Conservation (phyloP, 2,329 filamentous ascomycete genomes). For the Hirsutella thompsonii region DNA sequence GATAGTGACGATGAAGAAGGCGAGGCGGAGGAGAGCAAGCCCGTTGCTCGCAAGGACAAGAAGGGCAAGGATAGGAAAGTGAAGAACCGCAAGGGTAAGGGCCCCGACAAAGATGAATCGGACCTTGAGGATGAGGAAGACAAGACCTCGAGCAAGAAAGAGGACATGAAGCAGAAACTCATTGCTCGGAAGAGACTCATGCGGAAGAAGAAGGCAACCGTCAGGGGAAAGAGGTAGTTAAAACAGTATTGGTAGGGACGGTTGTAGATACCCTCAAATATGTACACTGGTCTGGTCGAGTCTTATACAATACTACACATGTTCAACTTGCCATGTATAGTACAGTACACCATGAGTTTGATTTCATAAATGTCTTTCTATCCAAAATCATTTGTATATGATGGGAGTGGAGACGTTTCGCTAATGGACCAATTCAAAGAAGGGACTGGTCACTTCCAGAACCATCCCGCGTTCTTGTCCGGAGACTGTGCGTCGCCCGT, state of each 20-base stretch:
- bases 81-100: not conserved
- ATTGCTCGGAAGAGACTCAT: constrained; percentile 75
- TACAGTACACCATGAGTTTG: too few relatives aligned
- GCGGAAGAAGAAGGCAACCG: constrained; percentile 51
- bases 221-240: constrained; percentile 12
- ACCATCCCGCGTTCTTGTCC: constrained; percentile 22
- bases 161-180: constrained; percentile 52
- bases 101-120: not conserved
- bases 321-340: too few relatives aligned
- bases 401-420: not conserved
- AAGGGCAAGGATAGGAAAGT: not conserved
- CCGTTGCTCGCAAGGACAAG: not conserved
- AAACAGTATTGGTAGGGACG: too few relatives aligned
- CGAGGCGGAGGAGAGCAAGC: not conserved
- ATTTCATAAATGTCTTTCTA: too few relatives aligned
- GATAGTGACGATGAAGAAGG: constrained; percentile 21
- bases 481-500: constrained; percentile 2
- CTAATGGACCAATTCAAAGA: not conserved
- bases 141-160: constrained; percentile 21
- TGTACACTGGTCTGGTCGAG: too few relatives aligned
- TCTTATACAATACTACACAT: too few relatives aligned
- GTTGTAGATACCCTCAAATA: too few relatives aligned
- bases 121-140: constrained; percentile 9
- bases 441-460: constrained; percentile 21
- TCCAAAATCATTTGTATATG: too few relatives aligned